Evolutionary conservation across 495 filamentous ascomycete genomes (phyloP).

Genomic region (Neurospora tetrasperma): DNA sequence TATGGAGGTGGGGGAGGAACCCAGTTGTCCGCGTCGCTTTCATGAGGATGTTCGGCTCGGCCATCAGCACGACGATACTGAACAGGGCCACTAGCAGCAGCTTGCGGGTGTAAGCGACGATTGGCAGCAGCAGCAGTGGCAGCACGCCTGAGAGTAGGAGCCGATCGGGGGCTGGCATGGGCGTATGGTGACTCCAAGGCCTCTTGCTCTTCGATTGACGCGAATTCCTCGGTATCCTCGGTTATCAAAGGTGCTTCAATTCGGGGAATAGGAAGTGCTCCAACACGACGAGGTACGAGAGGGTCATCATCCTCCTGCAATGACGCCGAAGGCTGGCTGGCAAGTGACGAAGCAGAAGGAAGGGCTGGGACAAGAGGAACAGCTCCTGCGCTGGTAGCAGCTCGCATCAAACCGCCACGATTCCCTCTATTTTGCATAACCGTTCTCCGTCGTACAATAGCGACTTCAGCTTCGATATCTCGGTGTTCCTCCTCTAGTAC

Average conservation of each 20-base stretch:
- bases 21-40: slow-evolving; percentile 89
- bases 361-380: slow-evolving; percentile 8
- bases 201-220: slow-evolving; percentile 44
- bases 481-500: slow-evolving; percentile 62
- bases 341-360: slow-evolving; percentile 3
- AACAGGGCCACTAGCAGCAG: slow-evolving; percentile 27
- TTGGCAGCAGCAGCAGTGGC: slow-evolving; percentile 68
- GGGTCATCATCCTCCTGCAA: slow-evolving; percentile 32
- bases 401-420: slow-evolving; percentile 28
- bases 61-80: slow-evolving; percentile 52
- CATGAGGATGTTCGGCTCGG: slow-evolving; percentile 62
- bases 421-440: slow-evolving; percentile 44
- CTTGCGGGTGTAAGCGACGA: slow-evolving; percentile 47
- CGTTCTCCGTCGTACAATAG: slow-evolving; percentile 67
- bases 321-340: slow-evolving; percentile 11
- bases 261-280: slow-evolving; percentile 7
- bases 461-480: slow-evolving; percentile 72
- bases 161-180: slow-evolving; percentile 67
- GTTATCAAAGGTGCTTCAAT: slow-evolving; percentile 9
- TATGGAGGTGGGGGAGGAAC: slow-evolving; percentile 89
- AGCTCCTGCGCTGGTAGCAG: slow-evolving; percentile 19
- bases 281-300: slow-evolving; percentile 30
- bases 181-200: slow-evolving; percentile 62
- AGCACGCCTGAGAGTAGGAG: slow-evolving; percentile 63
- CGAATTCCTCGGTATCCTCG: slow-evolving; percentile 22